A percentile compares a stretch with the other conserved stretches of the same genome.
Evolutionary conservation across 139 green algal genomes (phyloP).

Genomic region (Ettlia oleoabundans): DNA sequence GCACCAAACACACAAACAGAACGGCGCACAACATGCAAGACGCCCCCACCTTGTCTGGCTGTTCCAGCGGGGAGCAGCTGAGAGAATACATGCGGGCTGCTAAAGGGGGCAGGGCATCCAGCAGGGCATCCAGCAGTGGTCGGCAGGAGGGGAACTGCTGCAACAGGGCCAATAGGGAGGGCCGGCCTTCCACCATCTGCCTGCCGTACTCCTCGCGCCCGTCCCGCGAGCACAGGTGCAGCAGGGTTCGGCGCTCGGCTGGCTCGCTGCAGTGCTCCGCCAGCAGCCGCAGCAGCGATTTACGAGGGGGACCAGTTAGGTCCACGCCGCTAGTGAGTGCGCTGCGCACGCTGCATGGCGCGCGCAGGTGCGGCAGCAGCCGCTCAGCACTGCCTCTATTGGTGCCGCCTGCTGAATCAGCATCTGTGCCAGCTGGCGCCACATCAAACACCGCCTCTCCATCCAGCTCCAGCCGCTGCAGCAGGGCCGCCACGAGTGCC

Average conservation of each 20-base stretch:
- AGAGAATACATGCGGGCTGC: slow-evolving; percentile 91
- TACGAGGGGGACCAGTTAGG: slow-evolving; percentile 73
- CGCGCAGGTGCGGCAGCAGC: slow-evolving; percentile 73
- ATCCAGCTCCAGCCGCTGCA: slow-evolving; percentile 61
- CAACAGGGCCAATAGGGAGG: slow-evolving; percentile 86
- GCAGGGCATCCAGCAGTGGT: slow-evolving; percentile 77
- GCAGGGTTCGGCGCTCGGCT: slow-evolving; percentile 66
- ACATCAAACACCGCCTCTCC: slow-evolving; percentile 62
- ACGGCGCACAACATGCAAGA: not conserved
- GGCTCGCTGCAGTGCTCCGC: slow-evolving; percentile 82
- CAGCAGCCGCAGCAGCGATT: slow-evolving; percentile 87
- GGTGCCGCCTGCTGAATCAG: not conserved
- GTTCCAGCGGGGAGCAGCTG: slow-evolving; percentile 53
- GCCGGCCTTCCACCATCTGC: slow-evolving; percentile 65
- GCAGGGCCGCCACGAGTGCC: slow-evolving; percentile 64
- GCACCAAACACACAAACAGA: not conserved
- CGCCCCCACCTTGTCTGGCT: slow-evolving; percentile 10
- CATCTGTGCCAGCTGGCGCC: slow-evolving; percentile 24
- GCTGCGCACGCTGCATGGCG: slow-evolving; percentile 78
- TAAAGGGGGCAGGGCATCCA: slow-evolving; percentile 84
- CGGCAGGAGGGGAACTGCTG: slow-evolving; percentile 74
- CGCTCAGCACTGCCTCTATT: not conserved
- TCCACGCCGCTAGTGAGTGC: slow-evolving; percentile 76
- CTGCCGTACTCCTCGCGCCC: slow-evolving; percentile 58
- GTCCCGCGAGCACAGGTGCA: slow-evolving; percentile 65